Base-by-base conservation (phyloP, 2,329 filamentous ascomycete genomes). In the Epichloe aotearoae region DNA sequence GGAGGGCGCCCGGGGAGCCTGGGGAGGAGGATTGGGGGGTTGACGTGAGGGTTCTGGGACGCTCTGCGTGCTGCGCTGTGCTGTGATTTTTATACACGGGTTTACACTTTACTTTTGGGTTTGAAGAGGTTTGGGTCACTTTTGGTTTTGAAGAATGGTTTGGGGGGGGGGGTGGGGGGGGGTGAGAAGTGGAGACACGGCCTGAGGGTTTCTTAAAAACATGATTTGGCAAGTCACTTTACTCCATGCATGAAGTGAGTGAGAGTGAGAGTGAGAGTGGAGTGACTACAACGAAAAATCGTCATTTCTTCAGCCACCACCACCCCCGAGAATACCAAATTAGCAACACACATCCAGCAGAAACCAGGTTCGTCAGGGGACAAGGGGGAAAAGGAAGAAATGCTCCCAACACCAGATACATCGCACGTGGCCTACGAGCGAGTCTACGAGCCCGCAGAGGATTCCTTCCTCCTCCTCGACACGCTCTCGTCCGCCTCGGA, bases 371-470 rank as follows among this genome's bases (percentile, higher is more conserved):
- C 7, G 23, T 26, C 23, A 8, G 23, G 7, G 23, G 0, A 26
- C 2, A 7, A 8, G n/a, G n/a, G n/a, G n/a, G n/a, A 23, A 39
- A 51, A 39, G 50, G 40, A 46, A 23, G 23, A 40, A 14, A 95
- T 96, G 90, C 80, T 98, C 30, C 90, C 91, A 10, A 98, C 93
- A 1, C 93, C 93, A 14, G 87, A 88, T 52, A 98, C 93, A 3
- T 86, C 86, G 20, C 93, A 98, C 70, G 87, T 97, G 53, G 80
- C 84, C 50, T 95, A 90, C 69, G 80, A 87, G 65, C 82, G 84
- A 50, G 83, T 97, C 58, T 98, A 98, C 69, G 90, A 96, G 64
- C 93, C 93, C 37, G 85, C 91, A 11, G 93, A 98, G 69, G 93
- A 98, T 71, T 96, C 90, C 5, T 98, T 88, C 64, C 79, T 98